A percentile compares a stretch with the other conserved stretches of the same genome.
Evolutionary conservation across 768 basidiomycete species (phyloP).

Genomic region (Cystofilobasidium macerans): DNA sequence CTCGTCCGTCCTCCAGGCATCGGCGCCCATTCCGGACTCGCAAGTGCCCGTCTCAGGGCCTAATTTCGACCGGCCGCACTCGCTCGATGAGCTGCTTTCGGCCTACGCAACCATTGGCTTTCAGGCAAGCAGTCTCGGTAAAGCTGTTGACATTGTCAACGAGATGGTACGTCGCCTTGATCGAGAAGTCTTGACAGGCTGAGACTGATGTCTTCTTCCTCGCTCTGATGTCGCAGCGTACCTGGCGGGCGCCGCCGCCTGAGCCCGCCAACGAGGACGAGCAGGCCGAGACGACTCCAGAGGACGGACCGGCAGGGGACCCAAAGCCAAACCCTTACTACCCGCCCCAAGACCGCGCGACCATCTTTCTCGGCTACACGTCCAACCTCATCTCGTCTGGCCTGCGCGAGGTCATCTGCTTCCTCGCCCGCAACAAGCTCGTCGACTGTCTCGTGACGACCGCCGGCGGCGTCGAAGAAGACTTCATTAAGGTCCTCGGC

Average conservation of each 20-base stretch:
- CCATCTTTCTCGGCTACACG: constrained; percentile 92
- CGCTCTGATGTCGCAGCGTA: constrained; percentile 47
- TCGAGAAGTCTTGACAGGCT: background rate
- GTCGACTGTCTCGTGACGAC: constrained; percentile 86
- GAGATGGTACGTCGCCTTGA: constrained; percentile 62
- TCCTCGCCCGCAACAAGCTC: constrained; percentile 87
- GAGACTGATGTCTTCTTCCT: background rate
- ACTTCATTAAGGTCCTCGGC: constrained; percentile 98
- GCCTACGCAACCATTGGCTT: constrained; percentile 89
- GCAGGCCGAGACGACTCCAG: constrained; percentile 37
- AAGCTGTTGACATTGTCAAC: constrained; percentile 80
- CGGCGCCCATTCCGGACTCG: constrained; percentile 16
- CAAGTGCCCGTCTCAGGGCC: constrained; percentile 59
- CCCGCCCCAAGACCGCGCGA: constrained; percentile 54
- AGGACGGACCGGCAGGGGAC: background rate
- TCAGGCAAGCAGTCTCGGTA: constrained; percentile 85
- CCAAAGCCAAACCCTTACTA: constrained; percentile 14
- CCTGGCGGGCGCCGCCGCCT: constrained; percentile 58
- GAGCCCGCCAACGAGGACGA: constrained; percentile 51
- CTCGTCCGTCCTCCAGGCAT: constrained; percentile 20
- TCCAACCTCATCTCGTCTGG: constrained; percentile 98
- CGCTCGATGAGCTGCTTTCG: constrained; percentile 57
- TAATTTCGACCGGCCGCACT: constrained; percentile 60
- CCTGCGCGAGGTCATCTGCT: constrained; percentile 77
- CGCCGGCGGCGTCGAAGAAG: constrained; percentile 96